Conservation (phyloP, 2,329 filamentous ascomycete genomes). For the Aspergillus calidoustus region DNA sequence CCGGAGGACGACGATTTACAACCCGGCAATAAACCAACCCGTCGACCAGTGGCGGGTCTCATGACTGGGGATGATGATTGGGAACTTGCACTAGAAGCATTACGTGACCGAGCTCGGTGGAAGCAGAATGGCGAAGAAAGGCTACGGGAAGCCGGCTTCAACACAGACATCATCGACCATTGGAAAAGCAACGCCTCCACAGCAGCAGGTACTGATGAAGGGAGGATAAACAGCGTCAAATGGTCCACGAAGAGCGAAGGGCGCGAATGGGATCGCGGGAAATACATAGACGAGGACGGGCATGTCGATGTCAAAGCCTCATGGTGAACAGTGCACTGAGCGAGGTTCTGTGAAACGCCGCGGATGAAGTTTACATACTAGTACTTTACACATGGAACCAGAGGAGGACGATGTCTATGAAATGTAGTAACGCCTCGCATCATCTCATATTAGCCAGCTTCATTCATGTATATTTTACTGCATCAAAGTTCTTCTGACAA, state of each 20-base stretch:
- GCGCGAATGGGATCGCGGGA: conserved; percentile 70
- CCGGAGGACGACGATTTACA: conserved; percentile 58
- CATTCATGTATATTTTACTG: background rate
- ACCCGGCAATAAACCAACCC: conserved; percentile 58
- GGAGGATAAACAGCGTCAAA: conserved; percentile 69
- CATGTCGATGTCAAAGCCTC: conserved; percentile 55
- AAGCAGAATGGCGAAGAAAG: conserved; percentile 75
- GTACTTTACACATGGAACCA: background rate
- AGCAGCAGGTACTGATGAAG: conserved; percentile 49
- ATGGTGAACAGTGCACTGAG: conserved; percentile 43
- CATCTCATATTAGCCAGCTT: background rate
- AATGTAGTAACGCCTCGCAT: background rate
- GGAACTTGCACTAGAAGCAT: conserved; percentile 78
- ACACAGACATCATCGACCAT: conserved; percentile 72
- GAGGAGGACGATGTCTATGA: background rate
- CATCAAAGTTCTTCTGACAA: background rate
- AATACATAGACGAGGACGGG: conserved; percentile 61
- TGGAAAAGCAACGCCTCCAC: conserved; percentile 69
- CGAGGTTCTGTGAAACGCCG: background rate
- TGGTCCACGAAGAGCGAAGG: conserved; percentile 74
- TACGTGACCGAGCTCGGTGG: conserved; percentile 80
- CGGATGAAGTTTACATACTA: background rate
- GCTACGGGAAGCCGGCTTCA: conserved; percentile 77
- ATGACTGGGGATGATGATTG: conserved; percentile 68
- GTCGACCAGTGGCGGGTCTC: conserved; percentile 43